phyloP scores from a whole-genome alignment of 2,329 filamentous ascomycete species.

The Fusarium pilosicola region DNA sequence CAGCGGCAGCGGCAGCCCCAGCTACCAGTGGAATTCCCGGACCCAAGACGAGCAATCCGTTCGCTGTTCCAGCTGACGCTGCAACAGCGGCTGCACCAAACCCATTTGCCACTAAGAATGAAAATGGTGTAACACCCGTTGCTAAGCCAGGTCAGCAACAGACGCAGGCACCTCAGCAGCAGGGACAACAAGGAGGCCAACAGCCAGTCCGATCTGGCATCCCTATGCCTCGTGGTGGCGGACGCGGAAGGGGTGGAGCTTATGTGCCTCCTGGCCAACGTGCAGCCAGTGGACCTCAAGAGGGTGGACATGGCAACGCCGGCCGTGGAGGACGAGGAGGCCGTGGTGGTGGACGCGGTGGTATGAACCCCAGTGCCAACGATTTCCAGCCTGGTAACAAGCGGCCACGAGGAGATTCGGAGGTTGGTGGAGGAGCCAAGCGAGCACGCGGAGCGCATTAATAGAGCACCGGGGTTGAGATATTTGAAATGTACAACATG shows the following conservation, averaged over 20 bases:
- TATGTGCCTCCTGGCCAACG: constrained; percentile 53
- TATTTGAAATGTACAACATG: constrained; percentile 38
- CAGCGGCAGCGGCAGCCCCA: constrained; percentile 27
- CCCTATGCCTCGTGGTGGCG: constrained; percentile 55
- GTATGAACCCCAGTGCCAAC: constrained; percentile 61
- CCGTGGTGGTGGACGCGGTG: constrained; percentile 56
- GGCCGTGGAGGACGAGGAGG: constrained; percentile 53
- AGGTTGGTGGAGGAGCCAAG: constrained; percentile 55
- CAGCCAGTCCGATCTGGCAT: constrained; percentile 50
- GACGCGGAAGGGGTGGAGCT: constrained; percentile 51
- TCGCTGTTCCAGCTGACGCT: constrained; percentile 41
- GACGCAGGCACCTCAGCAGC: constrained; percentile 21
- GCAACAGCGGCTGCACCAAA: constrained; percentile 36
- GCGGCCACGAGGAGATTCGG: constrained; percentile 64
- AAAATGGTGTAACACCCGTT: constrained; percentile 22
- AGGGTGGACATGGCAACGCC: constrained; percentile 46
- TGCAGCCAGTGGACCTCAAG: constrained; percentile 49
- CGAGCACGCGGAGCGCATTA: constrained; percentile 54
- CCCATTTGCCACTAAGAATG: constrained; percentile 43
- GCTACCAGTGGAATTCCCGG: constrained; percentile 36
- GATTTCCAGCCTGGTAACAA: constrained; percentile 70
- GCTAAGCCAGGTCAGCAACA: constrained; percentile 27
- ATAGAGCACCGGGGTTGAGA: constrained; percentile 12
- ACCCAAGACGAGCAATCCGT: constrained; percentile 47
- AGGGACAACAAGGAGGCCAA: constrained; percentile 23